Conservation (phyloP, 1,139 yeast species). For the Nakaseomyces uthaithaninus region DNA sequence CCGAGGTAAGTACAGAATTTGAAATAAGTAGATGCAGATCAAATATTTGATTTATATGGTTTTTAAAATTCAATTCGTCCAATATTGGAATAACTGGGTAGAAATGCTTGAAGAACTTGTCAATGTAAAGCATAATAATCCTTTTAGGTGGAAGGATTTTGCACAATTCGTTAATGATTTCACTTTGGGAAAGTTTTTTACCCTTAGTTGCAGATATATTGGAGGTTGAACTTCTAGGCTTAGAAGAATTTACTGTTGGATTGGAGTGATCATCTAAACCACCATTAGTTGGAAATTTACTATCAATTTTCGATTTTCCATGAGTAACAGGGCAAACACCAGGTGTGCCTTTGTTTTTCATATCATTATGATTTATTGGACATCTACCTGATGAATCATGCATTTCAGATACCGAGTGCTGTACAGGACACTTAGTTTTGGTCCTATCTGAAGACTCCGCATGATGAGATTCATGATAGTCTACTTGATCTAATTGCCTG, state of each 20-base stretch:
- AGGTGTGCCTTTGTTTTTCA: neutral
- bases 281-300: no score
- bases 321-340: neutral
- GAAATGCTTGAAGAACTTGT: slow-evolving; percentile 38
- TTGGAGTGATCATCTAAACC: no score
- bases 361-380: neutral
- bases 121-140: slow-evolving; percentile 35
- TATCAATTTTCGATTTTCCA: neutral
- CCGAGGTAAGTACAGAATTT: slow-evolving; percentile 8
- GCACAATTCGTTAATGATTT: slow-evolving; percentile 17
- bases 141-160: slow-evolving; percentile 36
- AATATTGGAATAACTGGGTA: slow-evolving; percentile 46
- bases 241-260: no score
- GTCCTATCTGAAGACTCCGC: slow-evolving; percentile 8
- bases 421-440: slow-evolving; percentile 4
- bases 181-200: slow-evolving; percentile 10
- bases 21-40: slow-evolving; percentile 7
- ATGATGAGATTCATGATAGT: slow-evolving; percentile 7
- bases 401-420: neutral
- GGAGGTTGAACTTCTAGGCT: no score
- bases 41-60: slow-evolving; percentile 25
- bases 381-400: neutral
- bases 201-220: no score
- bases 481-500: no score
- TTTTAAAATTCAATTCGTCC: slow-evolving; percentile 38